Conservation (phyloP, 2,329 filamentous ascomycete genomes). For the Paecilomyces sp. region DNA sequence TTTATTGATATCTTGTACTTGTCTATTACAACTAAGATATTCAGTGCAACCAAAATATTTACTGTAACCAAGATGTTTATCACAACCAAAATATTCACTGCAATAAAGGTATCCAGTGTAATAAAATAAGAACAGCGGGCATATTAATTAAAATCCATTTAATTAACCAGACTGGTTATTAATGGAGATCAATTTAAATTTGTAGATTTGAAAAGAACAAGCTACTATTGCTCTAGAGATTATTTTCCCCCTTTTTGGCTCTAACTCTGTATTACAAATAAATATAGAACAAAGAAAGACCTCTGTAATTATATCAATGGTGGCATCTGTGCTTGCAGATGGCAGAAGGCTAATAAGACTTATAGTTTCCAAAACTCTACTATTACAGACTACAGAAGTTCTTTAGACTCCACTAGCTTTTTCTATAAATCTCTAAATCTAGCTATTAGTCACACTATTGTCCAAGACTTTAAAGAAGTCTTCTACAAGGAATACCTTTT, state of each 20-base stretch:
- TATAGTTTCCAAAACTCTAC: slow-evolving; percentile 55
- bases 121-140: slow-evolving; percentile 43
- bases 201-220: slow-evolving; percentile 57
- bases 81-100: no score
- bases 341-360: slow-evolving; percentile 46
- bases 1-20: no score
- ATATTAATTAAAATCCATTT: slow-evolving; percentile 51
- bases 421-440: slow-evolving; percentile 42
- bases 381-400: slow-evolving; percentile 54
- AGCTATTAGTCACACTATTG: slow-evolving; percentile 40
- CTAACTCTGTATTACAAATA: slow-evolving; percentile 57
- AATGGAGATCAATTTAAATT: slow-evolving; percentile 58
- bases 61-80: no score
- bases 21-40: no score
- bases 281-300: slow-evolving; percentile 66
- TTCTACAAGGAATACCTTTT: slow-evolving; percentile 47
- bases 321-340: slow-evolving; percentile 49
- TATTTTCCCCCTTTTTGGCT: slow-evolving; percentile 45
- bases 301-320: slow-evolving; percentile 62
- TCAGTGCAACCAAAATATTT: no score
- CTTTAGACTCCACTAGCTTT: slow-evolving; percentile 47
- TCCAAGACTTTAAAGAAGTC: slow-evolving; percentile 53
- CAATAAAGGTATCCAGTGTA: no score
- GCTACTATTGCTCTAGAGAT: slow-evolving; percentile 56
- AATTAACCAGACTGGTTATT: slow-evolving; percentile 57